A percentile compares a stretch with the other conserved stretches of the same genome.
Conservation (phyloP, 139 green algal genomes). For the Haematococcus lacustris region DNA sequence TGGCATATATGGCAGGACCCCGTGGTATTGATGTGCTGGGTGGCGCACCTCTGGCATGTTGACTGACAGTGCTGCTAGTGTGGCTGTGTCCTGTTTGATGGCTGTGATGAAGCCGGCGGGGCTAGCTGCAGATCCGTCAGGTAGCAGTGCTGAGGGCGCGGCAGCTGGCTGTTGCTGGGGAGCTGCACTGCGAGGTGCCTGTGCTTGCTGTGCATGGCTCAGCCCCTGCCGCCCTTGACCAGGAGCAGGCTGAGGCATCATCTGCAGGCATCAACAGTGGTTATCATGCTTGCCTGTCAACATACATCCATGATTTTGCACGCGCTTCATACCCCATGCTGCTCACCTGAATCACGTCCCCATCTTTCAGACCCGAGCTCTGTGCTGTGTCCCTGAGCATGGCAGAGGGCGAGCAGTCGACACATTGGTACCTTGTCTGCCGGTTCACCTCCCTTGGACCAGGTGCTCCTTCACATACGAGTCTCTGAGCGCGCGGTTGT, state of each 20-base stretch:
- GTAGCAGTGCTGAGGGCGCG: no score
- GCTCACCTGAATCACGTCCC: slow-evolving; percentile 2
- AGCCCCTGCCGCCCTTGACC: no score
- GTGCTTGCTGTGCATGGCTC: no score
- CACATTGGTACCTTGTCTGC: neutral
- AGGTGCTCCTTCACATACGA: neutral
- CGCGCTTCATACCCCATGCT: no score
- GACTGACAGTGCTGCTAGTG: neutral
- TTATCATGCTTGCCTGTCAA: no score
- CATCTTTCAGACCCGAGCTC: neutral
- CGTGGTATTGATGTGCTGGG: no score
- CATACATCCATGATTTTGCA: no score
- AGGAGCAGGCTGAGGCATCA: no score
- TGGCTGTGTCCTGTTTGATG: neutral
- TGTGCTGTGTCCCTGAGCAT: neutral
- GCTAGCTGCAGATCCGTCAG: neutral
- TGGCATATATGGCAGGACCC: no score
- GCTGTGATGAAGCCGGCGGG: neutral
- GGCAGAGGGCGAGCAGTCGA: neutral
- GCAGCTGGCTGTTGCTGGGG: no score
- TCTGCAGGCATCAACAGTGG: no score
- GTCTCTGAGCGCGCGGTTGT: slow-evolving; percentile 30
- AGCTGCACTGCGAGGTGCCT: no score
- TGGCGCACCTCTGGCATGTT: neutral
- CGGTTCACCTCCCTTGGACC: neutral